A percentile compares a stretch with the other conserved stretches of the same genome.
These are phyloP conservation scores for Neoboletus brunneissimus DNA, from an alignment of 768 basidiomycete species.

Conservation along the genomic window DNA sequence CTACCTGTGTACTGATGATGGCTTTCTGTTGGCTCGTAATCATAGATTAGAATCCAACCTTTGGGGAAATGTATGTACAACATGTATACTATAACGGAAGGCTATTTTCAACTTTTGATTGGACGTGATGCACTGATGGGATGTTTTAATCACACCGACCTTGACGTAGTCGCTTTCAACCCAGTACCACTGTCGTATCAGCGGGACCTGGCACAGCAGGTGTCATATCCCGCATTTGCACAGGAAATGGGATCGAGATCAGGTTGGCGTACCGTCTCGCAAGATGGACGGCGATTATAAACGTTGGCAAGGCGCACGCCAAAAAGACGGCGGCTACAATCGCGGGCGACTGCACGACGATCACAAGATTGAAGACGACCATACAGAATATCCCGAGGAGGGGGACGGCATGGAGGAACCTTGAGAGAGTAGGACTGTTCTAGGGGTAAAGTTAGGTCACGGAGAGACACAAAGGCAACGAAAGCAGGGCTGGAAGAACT, in stretches of 20 bases:
- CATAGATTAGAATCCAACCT: neutral
- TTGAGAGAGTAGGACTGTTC: constrained; percentile 13
- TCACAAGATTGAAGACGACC: constrained; percentile 15
- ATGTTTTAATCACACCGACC: neutral
- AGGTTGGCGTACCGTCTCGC: constrained; percentile 3
- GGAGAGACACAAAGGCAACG: neutral
- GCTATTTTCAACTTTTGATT: neutral
- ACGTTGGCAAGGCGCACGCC: constrained; percentile 20
- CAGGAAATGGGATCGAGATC: constrained; percentile 7
- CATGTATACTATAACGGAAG: constrained; percentile 7
- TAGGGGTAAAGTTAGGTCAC: neutral
- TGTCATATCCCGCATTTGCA: constrained; percentile 1
- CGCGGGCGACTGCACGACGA: constrained; percentile 21
- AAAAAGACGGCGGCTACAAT: constrained; percentile 17
- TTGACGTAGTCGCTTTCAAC: neutral
- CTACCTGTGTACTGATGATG: neutral
- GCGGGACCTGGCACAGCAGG: neutral
- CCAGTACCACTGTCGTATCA: neutral
- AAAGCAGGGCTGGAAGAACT: neutral
- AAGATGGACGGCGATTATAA: constrained; percentile 12
- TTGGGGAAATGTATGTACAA: constrained; percentile 13
- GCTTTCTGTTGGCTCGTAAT: neutral
- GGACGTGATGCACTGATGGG: neutral
- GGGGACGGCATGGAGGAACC: constrained; percentile 26
- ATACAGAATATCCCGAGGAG: constrained; percentile 25